Evolutionary conservation across 495 filamentous ascomycete genomes (phyloP).

Genomic region (Talaromyces proteolyticus): DNA sequence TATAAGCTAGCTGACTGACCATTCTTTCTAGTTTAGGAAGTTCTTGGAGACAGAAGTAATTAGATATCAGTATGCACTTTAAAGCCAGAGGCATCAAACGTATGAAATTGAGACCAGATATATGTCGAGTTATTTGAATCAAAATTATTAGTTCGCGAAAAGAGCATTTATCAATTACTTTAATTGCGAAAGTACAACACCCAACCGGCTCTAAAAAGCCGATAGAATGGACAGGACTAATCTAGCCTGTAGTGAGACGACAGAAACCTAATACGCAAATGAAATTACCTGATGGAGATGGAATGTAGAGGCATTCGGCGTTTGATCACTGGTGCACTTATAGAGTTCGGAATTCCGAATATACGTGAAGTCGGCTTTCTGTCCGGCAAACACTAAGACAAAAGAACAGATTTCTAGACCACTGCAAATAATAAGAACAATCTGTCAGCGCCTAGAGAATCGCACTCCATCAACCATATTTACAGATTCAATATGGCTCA

Average conservation of each 20-base stretch:
- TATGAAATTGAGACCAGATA: not conserved
- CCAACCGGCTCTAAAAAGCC: not conserved
- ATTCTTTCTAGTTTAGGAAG: not conserved
- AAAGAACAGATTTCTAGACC: not conserved
- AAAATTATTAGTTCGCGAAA: not conserved
- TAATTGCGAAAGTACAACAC: not conserved
- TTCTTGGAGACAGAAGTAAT: not conserved
- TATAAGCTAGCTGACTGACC: slow-evolving; percentile 1
- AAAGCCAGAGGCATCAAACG: not conserved
- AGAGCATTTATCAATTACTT: not conserved
- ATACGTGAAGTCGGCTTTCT: not conserved
- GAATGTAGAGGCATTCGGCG: not conserved
- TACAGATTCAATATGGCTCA: not conserved
- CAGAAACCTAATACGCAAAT: not conserved
- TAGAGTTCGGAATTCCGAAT: not conserved
- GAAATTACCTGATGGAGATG: not conserved
- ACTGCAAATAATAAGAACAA: not conserved
- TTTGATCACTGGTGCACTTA: not conserved
- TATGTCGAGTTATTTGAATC: not conserved
- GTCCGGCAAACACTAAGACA: not conserved
- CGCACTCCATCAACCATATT: not conserved
- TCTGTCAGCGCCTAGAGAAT: not conserved
- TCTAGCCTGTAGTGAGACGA: not conserved
- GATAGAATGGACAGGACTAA: not conserved
- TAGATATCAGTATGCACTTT: not conserved